A percentile compares a stretch with the other conserved stretches of the same genome.
Evolutionary conservation across 2,329 filamentous ascomycete species (phyloP).

Genomic region (Alternaria sp.): DNA sequence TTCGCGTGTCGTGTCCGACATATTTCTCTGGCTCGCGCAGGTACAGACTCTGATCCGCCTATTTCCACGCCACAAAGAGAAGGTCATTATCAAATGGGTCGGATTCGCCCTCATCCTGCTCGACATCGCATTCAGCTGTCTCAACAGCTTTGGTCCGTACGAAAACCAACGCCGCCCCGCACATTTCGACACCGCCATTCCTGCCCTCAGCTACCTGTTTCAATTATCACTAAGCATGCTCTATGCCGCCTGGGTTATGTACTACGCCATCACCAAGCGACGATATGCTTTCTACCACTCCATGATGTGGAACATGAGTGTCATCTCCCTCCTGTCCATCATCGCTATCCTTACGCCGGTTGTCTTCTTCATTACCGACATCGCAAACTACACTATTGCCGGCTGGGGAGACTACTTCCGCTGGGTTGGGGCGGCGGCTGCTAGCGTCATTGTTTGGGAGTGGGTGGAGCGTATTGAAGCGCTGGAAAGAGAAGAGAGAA

Average conservation of each 20-base stretch:
- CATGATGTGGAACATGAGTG: constrained; percentile 86
- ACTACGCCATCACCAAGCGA: constrained; percentile 91
- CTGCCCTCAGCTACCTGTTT: constrained; percentile 90
- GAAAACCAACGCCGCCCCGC: constrained; percentile 69
- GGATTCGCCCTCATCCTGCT: constrained; percentile 92
- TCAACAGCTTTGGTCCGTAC: constrained; percentile 79
- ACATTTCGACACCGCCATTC: constrained; percentile 87
- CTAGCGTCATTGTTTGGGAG: constrained; percentile 97
- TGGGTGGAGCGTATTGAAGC: constrained; percentile 97
- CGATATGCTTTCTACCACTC: constrained; percentile 90
- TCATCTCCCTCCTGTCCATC: constrained; percentile 81
- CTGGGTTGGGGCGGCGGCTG: constrained; percentile 94
- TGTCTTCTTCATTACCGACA: constrained; percentile 92
- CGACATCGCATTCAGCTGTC: constrained; percentile 87
- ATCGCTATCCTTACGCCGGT: constrained; percentile 86
- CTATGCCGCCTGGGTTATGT: constrained; percentile 93
- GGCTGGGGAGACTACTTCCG: constrained; percentile 95
- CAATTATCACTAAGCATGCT: constrained; percentile 85
- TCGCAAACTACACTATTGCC: constrained; percentile 83
- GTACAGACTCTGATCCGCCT: constrained; percentile 95
- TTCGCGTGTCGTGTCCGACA: constrained; percentile 91
- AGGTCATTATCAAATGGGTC: constrained; percentile 98
- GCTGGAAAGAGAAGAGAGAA: constrained; percentile 89
- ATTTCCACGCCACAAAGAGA: constrained; percentile 95
- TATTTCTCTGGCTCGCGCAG: constrained; percentile 96